Evolutionary conservation across 495 filamentous ascomycete species (phyloP), one percentile per base, ranked within the genome.

Genomic region (Thermothielavioides terrestris): DNA sequence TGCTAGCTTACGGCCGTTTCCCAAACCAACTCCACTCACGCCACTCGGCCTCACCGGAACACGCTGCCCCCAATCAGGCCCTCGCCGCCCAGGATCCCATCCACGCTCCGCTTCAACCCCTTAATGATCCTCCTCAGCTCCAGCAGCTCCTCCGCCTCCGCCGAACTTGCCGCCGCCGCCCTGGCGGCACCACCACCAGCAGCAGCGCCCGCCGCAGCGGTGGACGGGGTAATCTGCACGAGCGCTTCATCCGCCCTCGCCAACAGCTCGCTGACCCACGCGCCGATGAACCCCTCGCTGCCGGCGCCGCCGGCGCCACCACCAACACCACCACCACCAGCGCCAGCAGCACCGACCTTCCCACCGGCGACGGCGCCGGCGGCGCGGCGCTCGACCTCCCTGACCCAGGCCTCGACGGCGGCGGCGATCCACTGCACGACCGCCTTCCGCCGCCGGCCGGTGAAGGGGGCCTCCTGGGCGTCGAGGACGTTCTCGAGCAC

Each of bases 401-500:
- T 57, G 23, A 71, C 58, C 73, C 72, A 76, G 26, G 58, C 59
- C 32, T 61, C 52, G 4, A 69, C 64, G 6, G 64, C 62, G 27
- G 47, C 51, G 27, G 60, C 46, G 54, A 73, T 68, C 70, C 72
- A 72, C 46, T 73, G 68, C 3, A 71, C 60, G 3, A 76, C 53
- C 1, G 55, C 50, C 30, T 57, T 70, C 25, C 67, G 63, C 18
- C 61, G 56, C n/a, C 70, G 61, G 6, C 83, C 86, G 20, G 79
- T 76, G 66, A 95, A 96, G 0, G 94, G 92, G 6, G 81, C 73
- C 60, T 92, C 86, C 55, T 94, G 83, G 35, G 81, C 77, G 65
- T 91, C 90, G 60, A 83, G 89, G 73, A 94, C 83, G 27, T 71
- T 70, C 62, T 96, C 92, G 7, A 98, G 76, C 30, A 89, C 81